Evolutionary conservation across 2,329 filamentous ascomycete genomes (phyloP), one percentile per base, ranked within the genome.

Genomic region (Boeremia lycopersici): DNA sequence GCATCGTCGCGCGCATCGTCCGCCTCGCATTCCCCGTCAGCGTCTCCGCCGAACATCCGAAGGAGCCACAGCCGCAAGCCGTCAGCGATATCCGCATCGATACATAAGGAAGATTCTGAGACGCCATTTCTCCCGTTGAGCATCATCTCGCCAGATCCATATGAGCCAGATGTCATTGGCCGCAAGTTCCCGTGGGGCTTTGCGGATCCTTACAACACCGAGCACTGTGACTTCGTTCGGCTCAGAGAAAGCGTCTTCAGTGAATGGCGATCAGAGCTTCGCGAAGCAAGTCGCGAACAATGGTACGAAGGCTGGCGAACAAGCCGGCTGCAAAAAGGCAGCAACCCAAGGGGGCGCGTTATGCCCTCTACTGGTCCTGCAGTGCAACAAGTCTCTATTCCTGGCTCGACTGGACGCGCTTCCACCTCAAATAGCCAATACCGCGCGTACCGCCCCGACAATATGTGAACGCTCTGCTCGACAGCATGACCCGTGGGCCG

Each of bases 271-370:
- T 84, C 84, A 38, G 95, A 99, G 72, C 81, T 99, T 56, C 89
- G 93, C 57, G 91, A 96, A 74, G 89, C 91, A 47, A 96, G 91
- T 74, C 86, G 91, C 51, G 92, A 96, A 71, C 85, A 92, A 66
- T 97, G 92, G 91, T 98, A 98, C 68, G 93, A 98, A 76, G 88
- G 90, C 67, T 98, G 93, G 95, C 87, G 95, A 76, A 97, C 85
- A 9, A 77, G 73, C 39, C 74, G 80, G 30, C 69, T 84, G 56
- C 63, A 75, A 48, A 70, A 66, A 33, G 64, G 65, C 25, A 56
- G 54, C 23, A 55, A 55, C 17, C 64, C 48, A 33, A 58, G 63
- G 29, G 65, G 68, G 46, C 68, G 60, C 33, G 50, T 70, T 42
- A 61, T 53, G 2, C 70, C 71, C 5, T 70, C 71, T 2, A 69